These are phyloP conservation scores for Leptosphaerulina australis DNA, from an alignment of 2,329 filamentous ascomycete species.

Conservation along the genomic window DNA sequence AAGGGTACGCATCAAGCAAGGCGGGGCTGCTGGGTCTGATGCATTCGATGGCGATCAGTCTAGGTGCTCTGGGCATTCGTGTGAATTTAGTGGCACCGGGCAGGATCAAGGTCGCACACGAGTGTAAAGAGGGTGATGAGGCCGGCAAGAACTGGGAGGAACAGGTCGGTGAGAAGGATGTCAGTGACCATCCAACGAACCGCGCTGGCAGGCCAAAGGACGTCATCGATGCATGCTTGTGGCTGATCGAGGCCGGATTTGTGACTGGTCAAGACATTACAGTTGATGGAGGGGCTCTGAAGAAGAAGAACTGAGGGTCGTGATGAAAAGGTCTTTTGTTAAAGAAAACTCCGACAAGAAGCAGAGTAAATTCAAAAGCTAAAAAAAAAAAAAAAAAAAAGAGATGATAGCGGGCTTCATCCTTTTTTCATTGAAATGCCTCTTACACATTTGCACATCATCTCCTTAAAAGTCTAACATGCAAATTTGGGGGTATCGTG, in stretches of 20 bases:
- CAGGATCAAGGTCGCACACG: slow-evolving; percentile 55
- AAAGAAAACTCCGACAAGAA: background rate
- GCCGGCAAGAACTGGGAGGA: slow-evolving; percentile 49
- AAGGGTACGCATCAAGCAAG: slow-evolving; percentile 60
- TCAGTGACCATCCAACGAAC: slow-evolving; percentile 53
- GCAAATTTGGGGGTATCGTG: slow-evolving; percentile 10
- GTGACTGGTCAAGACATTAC: slow-evolving; percentile 49
- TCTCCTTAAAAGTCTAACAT: background rate
- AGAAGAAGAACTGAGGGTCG: slow-evolving; percentile 38
- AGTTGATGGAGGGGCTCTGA: slow-evolving; percentile 46
- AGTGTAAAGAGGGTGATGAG: slow-evolving; percentile 54
- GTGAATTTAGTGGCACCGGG: slow-evolving; percentile 58
- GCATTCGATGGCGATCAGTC: slow-evolving; percentile 57
- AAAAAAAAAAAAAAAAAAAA: background rate
- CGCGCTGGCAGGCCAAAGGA: slow-evolving; percentile 55
- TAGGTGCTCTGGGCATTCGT: slow-evolving; percentile 53
- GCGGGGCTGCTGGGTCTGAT: slow-evolving; percentile 59
- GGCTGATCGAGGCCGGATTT: slow-evolving; percentile 49
- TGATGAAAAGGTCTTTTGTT: background rate
- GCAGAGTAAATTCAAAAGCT: background rate
- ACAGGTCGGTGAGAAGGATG: slow-evolving; percentile 49
- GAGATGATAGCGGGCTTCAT: background rate
- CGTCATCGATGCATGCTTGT: slow-evolving; percentile 53
- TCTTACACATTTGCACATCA: background rate
- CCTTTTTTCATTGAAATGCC: background rate